Evolutionary conservation across 148 eudicot species (phyloP), one percentile per base, ranked within the genome.

Genomic region (Dianthus caryophyllus): DNA sequence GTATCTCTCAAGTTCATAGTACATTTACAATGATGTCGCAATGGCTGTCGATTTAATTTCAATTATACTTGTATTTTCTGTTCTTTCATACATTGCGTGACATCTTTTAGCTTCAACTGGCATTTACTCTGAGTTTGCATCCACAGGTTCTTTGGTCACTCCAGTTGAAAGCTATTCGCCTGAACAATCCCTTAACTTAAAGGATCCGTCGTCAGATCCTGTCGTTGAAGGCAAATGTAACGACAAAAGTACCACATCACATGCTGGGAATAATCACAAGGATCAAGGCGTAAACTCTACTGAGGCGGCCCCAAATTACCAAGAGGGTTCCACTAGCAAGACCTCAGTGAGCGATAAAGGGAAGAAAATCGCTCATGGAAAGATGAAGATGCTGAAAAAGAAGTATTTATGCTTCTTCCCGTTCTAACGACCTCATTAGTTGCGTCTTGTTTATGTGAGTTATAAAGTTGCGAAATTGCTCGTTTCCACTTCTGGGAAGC

Each of bases 321-420:
- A 33, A 3, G 39, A 33, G 39, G 39, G 5, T 33, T 33, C 39
- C 39, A 2, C 51, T 48, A 48, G 18, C 51, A 15, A 15, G 18
- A 48, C 7, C 3, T 4, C 6, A 48, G 21, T 16, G 51, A 16
- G 20, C 51, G 64, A 59, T 33, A 59, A 59, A 59, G 64, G 44
- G 44, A 59, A 59, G 38, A 59, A 30, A 33, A 33, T 14, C n/a
- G 51, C 64, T 6, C 22, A 2, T 59, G 64, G 64, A 13, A 59
- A 59, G 64, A 59, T 59, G 64, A 59, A 56, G 36, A 56, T 56
- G 61, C 31, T 56, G 1, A 25, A 25, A 16, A 56, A 33, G 3
- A 33, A 33, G 39, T 33, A 33, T 33, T 33, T 59, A 10, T 59
- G 64, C 64, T 59, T 58, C 38, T 14, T 59, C 11, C 46, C 64